Base-by-base conservation (phyloP, 23 red algal genomes). In the Cyanidioschyzon merolae region DNA sequence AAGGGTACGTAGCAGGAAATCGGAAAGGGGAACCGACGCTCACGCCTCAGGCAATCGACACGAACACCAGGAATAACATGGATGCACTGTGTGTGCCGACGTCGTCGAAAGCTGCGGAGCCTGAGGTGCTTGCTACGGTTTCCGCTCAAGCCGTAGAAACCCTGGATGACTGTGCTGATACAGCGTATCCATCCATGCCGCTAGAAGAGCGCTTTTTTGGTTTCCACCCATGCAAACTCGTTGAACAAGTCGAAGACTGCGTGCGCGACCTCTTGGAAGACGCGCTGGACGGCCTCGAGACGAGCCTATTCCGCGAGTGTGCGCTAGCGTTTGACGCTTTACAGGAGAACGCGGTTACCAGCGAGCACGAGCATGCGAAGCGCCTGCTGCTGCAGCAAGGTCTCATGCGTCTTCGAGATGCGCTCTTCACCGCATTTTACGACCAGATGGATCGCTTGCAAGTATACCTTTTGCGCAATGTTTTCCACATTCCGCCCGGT, bases 261-360 rank as follows among this genome's bases (percentile, higher is more conserved):
- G 63, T 71, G 32, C n/a, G 32, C 29, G 63, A 71, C 63, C 32
- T 32, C 63, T 7, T 71, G 7, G 21, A 35, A 27, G 63, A 71
- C 32, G 63, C 63, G 63, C 63, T 71, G 12, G 63, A 71, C 21
- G 63, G 63, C 30, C 63, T 71, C n/a, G 63, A 71, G 63, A 35
- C 29, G 16, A 32, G n/a, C n/a, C 32, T 71, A 3, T 25, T 17
- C 7, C 63, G 63, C 2, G 63, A 71, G 16, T 25, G 63, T 27
- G 12, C 7, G 16, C 63, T 71, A 27, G 63, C 12, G 16, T 7
- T 27, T 7, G 32, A 25, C 12, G 12, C 29, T 25, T 54, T 7
- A 15, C 7, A 54, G 21, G 45, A 54, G 45, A 71, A 35, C 63
- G 63, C 63, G 12, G 7, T 27, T 27, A 27, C 3, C 29, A 32